Evolutionary conservation across 768 basidiomycete genomes (phyloP).

Genomic region (Russula sp.): DNA sequence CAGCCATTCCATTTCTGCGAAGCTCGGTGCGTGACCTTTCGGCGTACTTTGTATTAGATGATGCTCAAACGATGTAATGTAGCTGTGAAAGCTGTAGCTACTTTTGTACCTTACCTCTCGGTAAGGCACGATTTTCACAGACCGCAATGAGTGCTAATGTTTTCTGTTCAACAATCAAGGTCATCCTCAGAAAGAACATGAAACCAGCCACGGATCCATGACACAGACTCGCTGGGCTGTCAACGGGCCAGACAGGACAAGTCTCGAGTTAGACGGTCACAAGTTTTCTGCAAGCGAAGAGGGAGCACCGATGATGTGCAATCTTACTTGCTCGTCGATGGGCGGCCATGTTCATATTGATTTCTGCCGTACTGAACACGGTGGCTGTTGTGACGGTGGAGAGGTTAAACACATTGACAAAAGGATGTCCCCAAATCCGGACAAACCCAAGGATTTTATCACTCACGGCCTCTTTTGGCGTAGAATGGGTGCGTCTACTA

Average conservation of each 20-base stretch:
- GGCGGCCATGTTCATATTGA: slow-evolving; percentile 53
- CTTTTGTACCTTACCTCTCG: slow-evolving; percentile 48
- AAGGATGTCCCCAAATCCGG: slow-evolving; percentile 40
- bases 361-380: slow-evolving; percentile 39
- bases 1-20: slow-evolving; percentile 49
- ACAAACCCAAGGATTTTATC: slow-evolving; percentile 44
- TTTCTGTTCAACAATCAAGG: slow-evolving; percentile 29
- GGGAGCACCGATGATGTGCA: slow-evolving; percentile 60
- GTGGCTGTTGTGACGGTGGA: slow-evolving; percentile 33
- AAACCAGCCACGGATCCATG: slow-evolving; percentile 60
- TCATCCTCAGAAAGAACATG: slow-evolving; percentile 53
- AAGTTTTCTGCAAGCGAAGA: slow-evolving; percentile 48
- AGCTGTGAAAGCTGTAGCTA: slow-evolving; percentile 53
- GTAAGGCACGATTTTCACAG: slow-evolving; percentile 27
- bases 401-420: slow-evolving; percentile 41
- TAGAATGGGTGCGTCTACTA: slow-evolving; percentile 39
- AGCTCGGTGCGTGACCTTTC: slow-evolving; percentile 29
- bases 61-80: slow-evolving; percentile 14
- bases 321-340: slow-evolving; percentile 44
- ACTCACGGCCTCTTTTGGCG: slow-evolving; percentile 51
- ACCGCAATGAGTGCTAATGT: neutral
- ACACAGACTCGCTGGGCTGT: slow-evolving; percentile 49
- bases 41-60: neutral
- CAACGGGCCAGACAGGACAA: slow-evolving; percentile 44
- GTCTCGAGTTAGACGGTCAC: slow-evolving; percentile 47